phyloP scores from a whole-genome alignment of 805 yeast species.

The Nakazawaea peltata region DNA sequence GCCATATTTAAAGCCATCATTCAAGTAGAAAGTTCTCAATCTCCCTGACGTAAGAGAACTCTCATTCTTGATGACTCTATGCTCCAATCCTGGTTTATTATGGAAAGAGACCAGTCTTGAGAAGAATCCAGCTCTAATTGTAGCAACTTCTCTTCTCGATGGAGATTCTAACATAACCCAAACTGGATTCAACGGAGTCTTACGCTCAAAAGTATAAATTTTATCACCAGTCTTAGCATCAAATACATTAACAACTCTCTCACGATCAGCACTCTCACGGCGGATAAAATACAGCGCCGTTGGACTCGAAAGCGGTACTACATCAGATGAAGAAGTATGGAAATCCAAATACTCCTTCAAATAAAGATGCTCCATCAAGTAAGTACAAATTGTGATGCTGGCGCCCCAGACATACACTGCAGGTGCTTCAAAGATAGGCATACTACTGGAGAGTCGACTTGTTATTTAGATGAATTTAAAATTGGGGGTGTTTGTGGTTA shows the following conservation, averaged over 20 bases:
- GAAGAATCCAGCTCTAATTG: constrained; percentile 41
- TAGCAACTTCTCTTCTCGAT: constrained; percentile 37
- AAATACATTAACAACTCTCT: constrained; percentile 40
- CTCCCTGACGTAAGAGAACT: constrained; percentile 28
- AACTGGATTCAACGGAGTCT: constrained; percentile 35
- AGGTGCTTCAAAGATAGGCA: constrained; percentile 39
- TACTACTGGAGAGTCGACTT: too few species aligned
- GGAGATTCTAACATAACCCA: constrained; percentile 45
- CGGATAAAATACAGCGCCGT: constrained; percentile 39
- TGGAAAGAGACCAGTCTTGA: constrained; percentile 42
- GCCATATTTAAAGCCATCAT: constrained; percentile 44
- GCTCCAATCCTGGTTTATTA: constrained; percentile 33
- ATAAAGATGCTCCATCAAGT: constrained; percentile 33
- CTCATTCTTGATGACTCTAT: constrained; percentile 31
- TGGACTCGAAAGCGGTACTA: constrained; percentile 29
- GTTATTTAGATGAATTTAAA: too few species aligned
- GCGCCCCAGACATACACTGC: constrained; percentile 36
- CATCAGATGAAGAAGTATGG: constrained; percentile 30
- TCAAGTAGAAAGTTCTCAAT: constrained; percentile 37
- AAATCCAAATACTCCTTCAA: constrained; percentile 29
- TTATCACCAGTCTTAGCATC: constrained; percentile 29
- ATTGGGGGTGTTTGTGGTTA: too few species aligned
- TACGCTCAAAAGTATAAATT: constrained; percentile 43
- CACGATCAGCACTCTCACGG: constrained; percentile 37
- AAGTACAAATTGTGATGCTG: constrained; percentile 30